phyloP scores from a whole-genome alignment of 371 early-diverging fungal genomes.

The Quaeritorhiza haematococci region DNA sequence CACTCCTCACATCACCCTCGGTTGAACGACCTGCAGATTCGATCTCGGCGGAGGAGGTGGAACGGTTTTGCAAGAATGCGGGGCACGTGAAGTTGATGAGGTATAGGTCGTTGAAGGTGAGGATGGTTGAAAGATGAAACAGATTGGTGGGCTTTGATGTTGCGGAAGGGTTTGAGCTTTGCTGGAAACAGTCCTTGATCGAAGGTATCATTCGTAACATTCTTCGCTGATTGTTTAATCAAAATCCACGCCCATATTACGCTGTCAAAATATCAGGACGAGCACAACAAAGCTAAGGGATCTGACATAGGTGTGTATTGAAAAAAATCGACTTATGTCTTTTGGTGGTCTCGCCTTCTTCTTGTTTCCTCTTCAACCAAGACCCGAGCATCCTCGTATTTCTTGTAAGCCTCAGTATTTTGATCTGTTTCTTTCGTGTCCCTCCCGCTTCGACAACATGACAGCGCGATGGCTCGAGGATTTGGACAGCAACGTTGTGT shows the following conservation, averaged over 20 bases:
- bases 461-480: constrained; percentile 55
- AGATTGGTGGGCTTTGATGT: too few species aligned
- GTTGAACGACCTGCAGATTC: constrained; percentile 43
- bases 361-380: neutral
- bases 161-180: too few species aligned
- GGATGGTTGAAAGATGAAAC: too few species aligned
- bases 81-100: constrained; percentile 60
- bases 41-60: constrained; percentile 67
- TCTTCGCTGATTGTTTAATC: too few species aligned
- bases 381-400: neutral
- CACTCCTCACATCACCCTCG: constrained; percentile 42
- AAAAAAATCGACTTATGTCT: neutral
- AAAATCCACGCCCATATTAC: neutral
- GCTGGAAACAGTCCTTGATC: too few species aligned
- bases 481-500: constrained; percentile 49
- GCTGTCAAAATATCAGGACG: constrained; percentile 36
- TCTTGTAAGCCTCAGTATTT: too few species aligned
- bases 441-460: too few species aligned
- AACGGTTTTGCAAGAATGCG: constrained; percentile 81
- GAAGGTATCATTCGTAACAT: too few species aligned
- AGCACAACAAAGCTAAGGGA: constrained; percentile 26
- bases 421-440: neutral
- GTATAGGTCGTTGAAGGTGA: constrained; percentile 52
- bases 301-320: neutral
- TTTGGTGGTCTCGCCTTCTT: neutral